Evolutionary conservation across 768 basidiomycete genomes (phyloP).

Genomic region (Collybia sordida): DNA sequence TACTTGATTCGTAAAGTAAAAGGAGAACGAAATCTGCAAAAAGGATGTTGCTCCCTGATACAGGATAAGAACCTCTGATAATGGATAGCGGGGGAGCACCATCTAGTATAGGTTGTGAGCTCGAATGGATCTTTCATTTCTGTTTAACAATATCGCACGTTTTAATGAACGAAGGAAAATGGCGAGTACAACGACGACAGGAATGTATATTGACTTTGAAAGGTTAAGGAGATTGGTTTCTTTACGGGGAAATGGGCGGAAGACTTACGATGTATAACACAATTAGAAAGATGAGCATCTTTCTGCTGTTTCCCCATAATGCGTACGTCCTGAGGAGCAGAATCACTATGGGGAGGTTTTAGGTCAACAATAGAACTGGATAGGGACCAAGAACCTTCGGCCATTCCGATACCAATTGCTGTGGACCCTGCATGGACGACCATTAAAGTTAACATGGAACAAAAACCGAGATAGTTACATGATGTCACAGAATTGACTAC

Average conservation of each 20-base stretch:
- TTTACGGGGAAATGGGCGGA: not conserved
- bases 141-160: not conserved
- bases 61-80: slow-evolving; percentile 1
- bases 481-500: too few relatives aligned
- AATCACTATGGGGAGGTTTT: not conserved
- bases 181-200: not conserved
- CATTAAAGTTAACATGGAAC: not conserved
- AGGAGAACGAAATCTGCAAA: not conserved
- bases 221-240: not conserved
- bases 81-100: slow-evolving; percentile 1
- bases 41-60: not conserved
- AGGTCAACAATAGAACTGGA: not conserved
- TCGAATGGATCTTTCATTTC: not conserved
- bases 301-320: slow-evolving; percentile 1
- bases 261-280: not conserved
- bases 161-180: slow-evolving; percentile 2
- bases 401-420: slow-evolving; percentile 6
- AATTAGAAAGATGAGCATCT: not conserved
- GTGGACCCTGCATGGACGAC: slow-evolving; percentile 1
- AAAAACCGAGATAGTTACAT: too few relatives aligned
- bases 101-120: not conserved
- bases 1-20: not conserved
- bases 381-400: slow-evolving; percentile 10
- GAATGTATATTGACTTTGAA: not conserved
- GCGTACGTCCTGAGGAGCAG: slow-evolving; percentile 1